Evolutionary conservation across 805 yeast species (phyloP).

Genomic region (Scheffersomyces ergatensis): DNA sequence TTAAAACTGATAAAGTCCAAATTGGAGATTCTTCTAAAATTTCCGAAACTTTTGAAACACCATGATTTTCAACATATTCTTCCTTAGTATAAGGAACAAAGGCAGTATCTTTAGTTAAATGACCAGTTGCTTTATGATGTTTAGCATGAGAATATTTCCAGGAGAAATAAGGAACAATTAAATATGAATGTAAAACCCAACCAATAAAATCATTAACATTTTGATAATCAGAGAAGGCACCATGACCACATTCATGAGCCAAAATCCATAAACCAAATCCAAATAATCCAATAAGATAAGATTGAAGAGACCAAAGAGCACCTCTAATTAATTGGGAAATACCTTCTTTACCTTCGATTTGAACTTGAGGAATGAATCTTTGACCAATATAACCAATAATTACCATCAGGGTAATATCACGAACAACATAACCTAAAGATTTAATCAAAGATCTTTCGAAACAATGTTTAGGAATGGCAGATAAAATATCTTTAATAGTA

Average conservation of each 20-base stretch:
- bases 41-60: conserved; percentile 46
- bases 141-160: conserved; percentile 84
- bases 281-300: conserved; percentile 47
- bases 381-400: conserved; percentile 53
- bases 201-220: conserved; percentile 77
- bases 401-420: conserved; percentile 56
- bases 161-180: conserved; percentile 82
- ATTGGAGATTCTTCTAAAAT: conserved; percentile 75
- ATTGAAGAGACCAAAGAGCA: neutral
- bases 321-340: neutral
- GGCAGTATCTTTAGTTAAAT: conserved; percentile 78
- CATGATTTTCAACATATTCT: conserved; percentile 41
- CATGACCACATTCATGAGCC: conserved; percentile 93
- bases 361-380: conserved; percentile 6
- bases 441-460: conserved; percentile 58
- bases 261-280: conserved; percentile 81
- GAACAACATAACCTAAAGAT: conserved; percentile 62
- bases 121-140: conserved; percentile 91
- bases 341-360: neutral
- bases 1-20: conserved; percentile 50
- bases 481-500: conserved; percentile 71
- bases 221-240: conserved; percentile 74
- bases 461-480: conserved; percentile 71
- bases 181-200: conserved; percentile 76
- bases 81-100: conserved; percentile 73